These are phyloP conservation scores for Talaromyces sp. DNA, from an alignment of 2,329 filamentous ascomycete genomes.

Conservation along the genomic window DNA sequence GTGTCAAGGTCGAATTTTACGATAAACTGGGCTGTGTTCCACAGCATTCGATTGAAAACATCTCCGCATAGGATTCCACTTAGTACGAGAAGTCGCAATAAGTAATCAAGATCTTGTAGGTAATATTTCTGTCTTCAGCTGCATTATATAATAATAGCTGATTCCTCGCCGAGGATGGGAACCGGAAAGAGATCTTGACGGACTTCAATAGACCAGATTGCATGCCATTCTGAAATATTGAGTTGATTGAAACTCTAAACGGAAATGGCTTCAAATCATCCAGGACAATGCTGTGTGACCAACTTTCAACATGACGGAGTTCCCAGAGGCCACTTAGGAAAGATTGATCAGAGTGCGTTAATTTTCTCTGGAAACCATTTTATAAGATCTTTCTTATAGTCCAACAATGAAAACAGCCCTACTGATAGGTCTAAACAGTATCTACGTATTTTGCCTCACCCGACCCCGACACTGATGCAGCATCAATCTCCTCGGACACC, in stretches of 20 bases:
- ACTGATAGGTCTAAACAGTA: constrained; percentile 35
- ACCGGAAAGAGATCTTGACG: neutral
- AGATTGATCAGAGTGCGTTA: constrained; percentile 45
- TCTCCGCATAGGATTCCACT: neutral
- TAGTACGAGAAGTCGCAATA: neutral
- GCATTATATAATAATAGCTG: neutral
- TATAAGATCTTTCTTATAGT: neutral
- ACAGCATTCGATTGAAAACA: neutral
- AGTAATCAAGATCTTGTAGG: neutral
- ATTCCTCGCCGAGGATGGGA: neutral
- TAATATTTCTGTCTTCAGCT: neutral
- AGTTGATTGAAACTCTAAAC: neutral
- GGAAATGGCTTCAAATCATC: constrained; percentile 53
- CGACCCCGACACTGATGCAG: constrained; percentile 36
- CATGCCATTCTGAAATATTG: neutral
- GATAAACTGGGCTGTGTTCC: neutral
- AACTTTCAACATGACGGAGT: constrained; percentile 53
- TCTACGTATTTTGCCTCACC: constrained; percentile 56
- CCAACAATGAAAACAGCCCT: neutral
- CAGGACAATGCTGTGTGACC: constrained; percentile 46
- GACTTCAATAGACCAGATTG: neutral
- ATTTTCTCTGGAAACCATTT: neutral
- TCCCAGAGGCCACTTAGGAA: constrained; percentile 47
- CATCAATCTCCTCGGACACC: constrained; percentile 41
- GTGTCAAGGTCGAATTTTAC: too few species aligned